phyloP scores from a whole-genome alignment of 768 basidiomycete species.

The Saitozyma sp. region DNA sequence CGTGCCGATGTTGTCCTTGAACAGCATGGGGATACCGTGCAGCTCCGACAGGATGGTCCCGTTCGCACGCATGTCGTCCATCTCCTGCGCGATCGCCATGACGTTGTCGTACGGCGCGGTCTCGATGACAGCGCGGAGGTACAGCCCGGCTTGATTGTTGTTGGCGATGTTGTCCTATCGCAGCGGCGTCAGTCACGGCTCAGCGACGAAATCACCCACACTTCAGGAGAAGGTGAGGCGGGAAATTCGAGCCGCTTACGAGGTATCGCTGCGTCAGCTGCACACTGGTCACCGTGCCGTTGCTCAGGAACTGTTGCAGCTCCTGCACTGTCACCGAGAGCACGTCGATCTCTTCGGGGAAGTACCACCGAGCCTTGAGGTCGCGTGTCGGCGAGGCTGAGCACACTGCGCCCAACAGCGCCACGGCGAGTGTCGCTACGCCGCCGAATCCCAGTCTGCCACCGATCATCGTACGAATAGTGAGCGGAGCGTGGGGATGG shows the following conservation, averaged over 20 bases:
- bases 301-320: constrained; percentile 21
- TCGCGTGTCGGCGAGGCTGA: no score
- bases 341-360: background rate
- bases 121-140: constrained; percentile 40
- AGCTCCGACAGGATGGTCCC: constrained; percentile 23
- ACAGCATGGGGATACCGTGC: constrained; percentile 43
- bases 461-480: no score
- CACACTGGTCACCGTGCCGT: constrained; percentile 31
- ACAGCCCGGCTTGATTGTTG: constrained; percentile 36
- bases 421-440: no score
- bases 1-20: constrained; percentile 48
- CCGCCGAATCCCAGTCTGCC: no score
- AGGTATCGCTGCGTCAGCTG: constrained; percentile 33
- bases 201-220: background rate
- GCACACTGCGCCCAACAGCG: no score
- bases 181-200: background rate
- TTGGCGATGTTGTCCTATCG: constrained; percentile 30
- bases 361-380: background rate
- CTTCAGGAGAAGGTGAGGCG: background rate
- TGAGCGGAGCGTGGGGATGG: no score
- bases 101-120: constrained; percentile 34
- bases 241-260: background rate
- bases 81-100: constrained; percentile 25
- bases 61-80: constrained; percentile 31
- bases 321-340: constrained; percentile 13